Evolutionary conservation across 2,329 filamentous ascomycete genomes (phyloP).

Genomic region (Botrytis fabae): DNA sequence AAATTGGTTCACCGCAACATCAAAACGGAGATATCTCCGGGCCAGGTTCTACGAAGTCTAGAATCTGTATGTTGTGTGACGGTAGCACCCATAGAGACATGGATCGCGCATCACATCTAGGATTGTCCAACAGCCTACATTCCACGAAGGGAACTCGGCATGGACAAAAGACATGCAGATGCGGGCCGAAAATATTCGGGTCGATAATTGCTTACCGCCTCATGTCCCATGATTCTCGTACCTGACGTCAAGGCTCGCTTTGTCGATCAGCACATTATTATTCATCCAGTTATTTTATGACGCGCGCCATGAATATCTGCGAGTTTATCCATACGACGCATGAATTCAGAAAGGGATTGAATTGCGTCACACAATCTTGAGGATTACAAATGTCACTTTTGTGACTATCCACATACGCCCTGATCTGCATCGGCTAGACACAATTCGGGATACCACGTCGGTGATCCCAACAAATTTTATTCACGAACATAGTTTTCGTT

Average conservation of each 20-base stretch:
- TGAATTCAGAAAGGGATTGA: neutral
- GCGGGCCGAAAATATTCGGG: neutral
- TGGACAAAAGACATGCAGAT: neutral
- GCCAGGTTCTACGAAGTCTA: neutral
- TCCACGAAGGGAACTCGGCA: neutral
- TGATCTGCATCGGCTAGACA: neutral
- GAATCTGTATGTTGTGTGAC: neutral
- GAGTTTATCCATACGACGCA: neutral
- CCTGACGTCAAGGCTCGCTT: neutral
- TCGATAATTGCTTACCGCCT: neutral
- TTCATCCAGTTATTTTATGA: conserved; percentile 5
- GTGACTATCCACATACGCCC: neutral
- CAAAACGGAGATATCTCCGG: neutral
- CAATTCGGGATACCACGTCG: conserved; percentile 5
- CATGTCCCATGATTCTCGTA: neutral
- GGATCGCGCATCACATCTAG: conserved; percentile 3
- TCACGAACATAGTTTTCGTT: neutral
- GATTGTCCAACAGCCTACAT: neutral
- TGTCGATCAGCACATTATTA: neutral
- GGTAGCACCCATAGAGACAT: neutral
- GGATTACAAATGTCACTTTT: neutral
- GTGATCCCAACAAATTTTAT: neutral
- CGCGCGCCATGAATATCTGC: neutral
- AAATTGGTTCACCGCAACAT: conserved; percentile 5
- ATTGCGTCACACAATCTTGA: neutral